These are phyloP conservation scores for Teratosphaeria epicoccoides DNA, from an alignment of 2,329 filamentous ascomycete genomes.

Conservation along the genomic window DNA sequence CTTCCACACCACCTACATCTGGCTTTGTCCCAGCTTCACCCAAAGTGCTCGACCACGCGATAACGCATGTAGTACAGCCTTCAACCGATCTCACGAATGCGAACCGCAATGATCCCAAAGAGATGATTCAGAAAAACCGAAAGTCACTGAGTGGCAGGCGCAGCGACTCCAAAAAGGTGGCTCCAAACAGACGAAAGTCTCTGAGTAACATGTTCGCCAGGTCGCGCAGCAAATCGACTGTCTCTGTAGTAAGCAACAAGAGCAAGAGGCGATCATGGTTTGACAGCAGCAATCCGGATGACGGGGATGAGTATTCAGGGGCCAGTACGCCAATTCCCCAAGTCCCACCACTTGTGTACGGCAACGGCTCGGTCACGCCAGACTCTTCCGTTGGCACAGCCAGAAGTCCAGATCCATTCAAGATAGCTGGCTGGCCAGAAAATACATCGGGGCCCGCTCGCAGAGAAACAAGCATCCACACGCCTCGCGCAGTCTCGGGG, in stretches of 20 bases:
- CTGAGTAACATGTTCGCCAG: slow-evolving; percentile 1
- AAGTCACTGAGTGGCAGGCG: background rate
- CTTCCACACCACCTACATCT: background rate
- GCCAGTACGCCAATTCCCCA: background rate
- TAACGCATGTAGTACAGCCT: background rate
- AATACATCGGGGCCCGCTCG: background rate
- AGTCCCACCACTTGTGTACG: slow-evolving; percentile 1
- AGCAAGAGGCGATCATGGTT: slow-evolving; percentile 6
- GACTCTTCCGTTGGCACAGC: slow-evolving; percentile 3
- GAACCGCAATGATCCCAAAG: too few species aligned
- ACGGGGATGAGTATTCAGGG: background rate
- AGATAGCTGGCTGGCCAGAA: background rate
- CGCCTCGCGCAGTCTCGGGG: slow-evolving; percentile 12
- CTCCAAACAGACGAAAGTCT: background rate
- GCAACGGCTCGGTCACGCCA: slow-evolving; percentile 4
- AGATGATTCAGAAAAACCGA: background rate
- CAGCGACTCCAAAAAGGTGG: background rate
- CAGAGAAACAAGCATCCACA: slow-evolving; percentile 3
- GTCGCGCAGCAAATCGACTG: slow-evolving; percentile 1
- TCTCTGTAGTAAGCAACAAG: slow-evolving; percentile 2
- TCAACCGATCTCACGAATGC: background rate
- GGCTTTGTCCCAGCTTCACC: background rate
- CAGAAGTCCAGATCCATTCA: slow-evolving; percentile 2
- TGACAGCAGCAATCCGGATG: slow-evolving; percentile 5
- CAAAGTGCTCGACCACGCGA: background rate